Base-by-base conservation (phyloP, 106 monocot genomes). In the Narthecium ossifragum region DNA sequence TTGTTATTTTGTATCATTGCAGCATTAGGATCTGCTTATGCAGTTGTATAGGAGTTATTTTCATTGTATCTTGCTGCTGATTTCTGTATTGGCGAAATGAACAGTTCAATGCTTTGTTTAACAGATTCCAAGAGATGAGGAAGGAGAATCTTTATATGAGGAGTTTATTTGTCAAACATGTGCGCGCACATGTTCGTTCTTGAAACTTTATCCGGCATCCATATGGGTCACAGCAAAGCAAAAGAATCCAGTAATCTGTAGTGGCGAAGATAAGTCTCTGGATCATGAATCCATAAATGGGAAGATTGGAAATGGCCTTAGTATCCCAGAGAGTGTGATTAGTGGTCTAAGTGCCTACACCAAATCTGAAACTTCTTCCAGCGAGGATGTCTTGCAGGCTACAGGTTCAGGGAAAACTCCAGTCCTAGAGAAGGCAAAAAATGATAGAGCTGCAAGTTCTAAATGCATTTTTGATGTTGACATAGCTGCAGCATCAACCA, bases 141-240 rank as follows among this genome's bases (percentile, higher is more conserved):
- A 98, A 46, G 90, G 81, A 12, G 98, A 98, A 53, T 84, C 87
- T 38, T 45, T 85, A 26, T 91, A 87, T 79, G 87, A 84, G 27
- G 98, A 91, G 34, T 91, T 81, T 58, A 91, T 98, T 50, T 98
- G 98, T 67, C 78, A 84, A 65, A 66, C 87, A 24, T 98, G 98
- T 60, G 60, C 91, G 34, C 13, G 78, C 13, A 62, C 23, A 9
- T 87, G 75, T 67, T 70, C 76, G n/a, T 98, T 91, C 57, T 61
- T 98, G 28, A 75, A 88, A 64, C 58, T 77, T 46, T 91, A 98
- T 74, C 81, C 86, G 51, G 24, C 75, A 55, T 84, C 70, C 53
- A 77, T 88, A 59, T 79, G 67, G 84, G 75, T 72, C 17, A 38
- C 67, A 48, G 27, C 27, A n/a, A 79, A 55, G 47, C 73, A 70